Base-by-base conservation (phyloP, 2,329 filamentous ascomycete genomes). In the Botrytis elliptica region DNA sequence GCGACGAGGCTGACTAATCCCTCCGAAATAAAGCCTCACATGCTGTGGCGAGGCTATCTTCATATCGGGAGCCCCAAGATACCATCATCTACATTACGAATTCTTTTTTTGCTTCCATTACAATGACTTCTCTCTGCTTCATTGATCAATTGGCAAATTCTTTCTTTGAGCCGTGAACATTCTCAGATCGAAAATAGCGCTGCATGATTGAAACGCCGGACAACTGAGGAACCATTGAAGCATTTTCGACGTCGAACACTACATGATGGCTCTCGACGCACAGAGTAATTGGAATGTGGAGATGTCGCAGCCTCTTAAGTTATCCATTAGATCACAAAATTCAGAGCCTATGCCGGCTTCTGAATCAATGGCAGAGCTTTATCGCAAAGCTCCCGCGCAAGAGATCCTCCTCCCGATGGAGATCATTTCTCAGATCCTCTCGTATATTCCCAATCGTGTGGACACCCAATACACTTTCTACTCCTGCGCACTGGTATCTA, bases 221-320 rank as follows among this genome's bases (percentile, higher is more conserved):
- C 14, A 29, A 69, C 59, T 16, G 36, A 66, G 36, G 14, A 52
- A 52, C 29, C 18, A 33, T 42, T 49, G 25, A 55, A 66, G 4
- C 40, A 36, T 14, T 25, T 25, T 52, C 14, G 29, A 65, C 25
- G 20, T 33, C 40, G 36, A 40, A 9, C 55, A 70, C 40, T 33
- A 52, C 42, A 74, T 67, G 42, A 79, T 78, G 75, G 79, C 79
- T 38, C 77, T 81, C 36, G 79, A 81, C 64, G 75, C 78, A 6
- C 79, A 81, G 74, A 78, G 76, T 64, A 81, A 81, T 72, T 81
- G 79, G 79, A 76, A 80, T 36, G 75, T 80, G 12, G 79, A 80
- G 71, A 81, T 81, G 79, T 75, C 79, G 18, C 75, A 79, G 44
- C 75, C 76, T 62, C 64, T 78, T 7, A 77, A 75, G 63, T 25